phyloP scores from a whole-genome alignment of 140 eudicot genomes.

The Stevia rebaudiana region DNA sequence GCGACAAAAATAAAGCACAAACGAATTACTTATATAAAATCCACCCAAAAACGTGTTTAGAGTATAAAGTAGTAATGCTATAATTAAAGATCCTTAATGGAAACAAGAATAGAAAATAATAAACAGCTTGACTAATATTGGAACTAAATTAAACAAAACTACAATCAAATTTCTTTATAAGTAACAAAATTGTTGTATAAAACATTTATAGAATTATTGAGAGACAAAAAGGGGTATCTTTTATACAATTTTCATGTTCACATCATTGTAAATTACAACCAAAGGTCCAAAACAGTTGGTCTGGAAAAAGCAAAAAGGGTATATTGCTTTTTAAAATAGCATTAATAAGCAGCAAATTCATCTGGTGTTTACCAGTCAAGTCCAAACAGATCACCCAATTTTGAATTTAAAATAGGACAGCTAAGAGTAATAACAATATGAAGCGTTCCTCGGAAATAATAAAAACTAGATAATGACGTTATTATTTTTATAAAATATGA shows the following conservation, averaged over 20 bases:
- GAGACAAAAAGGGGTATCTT: neutral
- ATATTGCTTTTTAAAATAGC: conserved; percentile 3
- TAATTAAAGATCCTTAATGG: neutral
- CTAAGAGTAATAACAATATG: conserved; percentile 24
- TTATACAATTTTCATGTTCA: neutral
- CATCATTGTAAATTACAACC: conserved; percentile 2
- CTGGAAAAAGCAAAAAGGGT: conserved; percentile 18
- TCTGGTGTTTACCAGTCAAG: conserved; percentile 12
- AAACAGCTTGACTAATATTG: neutral
- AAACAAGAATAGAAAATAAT: neutral
- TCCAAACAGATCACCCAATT: conserved; percentile 21
- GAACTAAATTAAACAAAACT: neutral
- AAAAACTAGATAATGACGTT: conserved; percentile 7
- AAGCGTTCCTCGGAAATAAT: conserved; percentile 1
- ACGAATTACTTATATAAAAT: neutral
- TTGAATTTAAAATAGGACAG: conserved; percentile 25
- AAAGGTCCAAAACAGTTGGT: conserved; percentile 2
- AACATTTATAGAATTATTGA: neutral
- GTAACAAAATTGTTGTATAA: neutral
- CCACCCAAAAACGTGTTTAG: neutral
- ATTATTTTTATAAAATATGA: neutral
- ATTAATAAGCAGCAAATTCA: conserved; percentile 7
- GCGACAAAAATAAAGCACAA: neutral
- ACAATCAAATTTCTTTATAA: neutral
- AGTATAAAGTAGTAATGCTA: neutral